Evolutionary conservation across 2,329 filamentous ascomycete genomes (phyloP).

Genomic region (Myriosclerotinia scirpicola): DNA sequence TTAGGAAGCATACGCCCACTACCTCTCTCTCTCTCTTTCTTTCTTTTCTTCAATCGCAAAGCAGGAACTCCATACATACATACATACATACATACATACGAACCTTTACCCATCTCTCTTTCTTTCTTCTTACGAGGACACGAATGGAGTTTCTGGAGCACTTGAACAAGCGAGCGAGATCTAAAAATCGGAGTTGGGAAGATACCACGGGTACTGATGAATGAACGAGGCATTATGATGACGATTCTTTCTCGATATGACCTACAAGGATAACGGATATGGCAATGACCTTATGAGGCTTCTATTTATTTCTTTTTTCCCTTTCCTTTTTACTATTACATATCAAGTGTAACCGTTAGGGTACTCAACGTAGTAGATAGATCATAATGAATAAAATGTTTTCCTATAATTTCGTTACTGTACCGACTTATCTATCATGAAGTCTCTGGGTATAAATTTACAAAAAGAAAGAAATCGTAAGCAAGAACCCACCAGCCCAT

Average conservation of each 20-base stretch:
- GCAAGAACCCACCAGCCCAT: slow-evolving; percentile 1
- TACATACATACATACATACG: too few species aligned
- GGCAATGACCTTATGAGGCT: too few species aligned
- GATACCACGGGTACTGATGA: too few species aligned
- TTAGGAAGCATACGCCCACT: not conserved
- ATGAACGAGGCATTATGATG: not conserved
- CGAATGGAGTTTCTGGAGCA: too few species aligned
- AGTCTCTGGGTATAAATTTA: slow-evolving; percentile 12
- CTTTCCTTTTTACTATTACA: not conserved
- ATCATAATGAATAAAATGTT: not conserved
- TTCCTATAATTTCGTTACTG: not conserved
- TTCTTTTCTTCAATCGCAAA: not conserved
- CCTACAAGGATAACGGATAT: not conserved
- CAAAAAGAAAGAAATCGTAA: slow-evolving; percentile 6
- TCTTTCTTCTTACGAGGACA: not conserved
- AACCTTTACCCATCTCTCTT: too few species aligned
- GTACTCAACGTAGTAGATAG: not conserved
- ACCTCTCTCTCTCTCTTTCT: too few species aligned
- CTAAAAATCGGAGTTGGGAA: too few species aligned
- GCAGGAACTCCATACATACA: too few species aligned
- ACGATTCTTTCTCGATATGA: not conserved
- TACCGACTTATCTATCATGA: not conserved
- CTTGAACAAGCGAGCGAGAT: too few species aligned
- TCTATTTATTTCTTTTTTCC: not conserved
- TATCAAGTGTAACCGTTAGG: not conserved